Conservation (phyloP, 768 basidiomycete genomes). For the Guyanaporus albipodus region DNA sequence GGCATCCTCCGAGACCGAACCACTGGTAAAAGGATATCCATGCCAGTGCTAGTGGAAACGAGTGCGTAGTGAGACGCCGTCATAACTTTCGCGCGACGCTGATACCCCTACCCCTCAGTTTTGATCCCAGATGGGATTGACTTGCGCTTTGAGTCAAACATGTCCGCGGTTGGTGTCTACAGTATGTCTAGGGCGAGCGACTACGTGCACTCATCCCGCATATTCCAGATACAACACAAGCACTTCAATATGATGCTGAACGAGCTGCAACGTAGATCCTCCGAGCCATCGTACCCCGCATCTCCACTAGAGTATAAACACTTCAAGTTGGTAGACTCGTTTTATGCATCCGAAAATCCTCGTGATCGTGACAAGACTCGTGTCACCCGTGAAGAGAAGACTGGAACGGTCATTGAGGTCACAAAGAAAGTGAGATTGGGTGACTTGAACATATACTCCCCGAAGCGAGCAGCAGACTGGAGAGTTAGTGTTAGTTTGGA, state of each 20-base stretch:
- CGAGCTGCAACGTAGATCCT: constrained; percentile 57
- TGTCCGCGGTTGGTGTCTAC: constrained; percentile 66
- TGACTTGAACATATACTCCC: constrained; percentile 83
- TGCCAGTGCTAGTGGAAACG: constrained; percentile 80
- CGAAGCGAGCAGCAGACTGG: constrained; percentile 85
- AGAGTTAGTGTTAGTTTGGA: constrained; percentile 91
- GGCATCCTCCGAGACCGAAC: constrained; percentile 63
- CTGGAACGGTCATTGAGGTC: constrained; percentile 56
- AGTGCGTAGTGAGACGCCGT: constrained; percentile 48
- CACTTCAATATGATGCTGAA: constrained; percentile 89
- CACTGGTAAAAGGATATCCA: constrained; percentile 51
- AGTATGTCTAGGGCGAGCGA: constrained; percentile 2
- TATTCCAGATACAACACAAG: constrained; percentile 72
- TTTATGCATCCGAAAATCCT: constrained; percentile 49
- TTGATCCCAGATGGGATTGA: constrained; percentile 58
- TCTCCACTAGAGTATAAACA: constrained; percentile 73
- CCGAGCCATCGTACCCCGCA: constrained; percentile 47
- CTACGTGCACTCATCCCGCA: constrained; percentile 11
- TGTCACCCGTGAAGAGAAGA: constrained; percentile 80
- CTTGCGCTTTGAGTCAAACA: constrained; percentile 86
- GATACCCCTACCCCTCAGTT: constrained; percentile 44
- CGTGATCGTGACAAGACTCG: constrained; percentile 59
- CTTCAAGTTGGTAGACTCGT: constrained; percentile 73
- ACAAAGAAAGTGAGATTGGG: constrained; percentile 81
- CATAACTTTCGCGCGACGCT: background rate